Conservation (phyloP, 2,329 filamentous ascomycete genomes). For the Blastomyces emzantsi region DNA sequence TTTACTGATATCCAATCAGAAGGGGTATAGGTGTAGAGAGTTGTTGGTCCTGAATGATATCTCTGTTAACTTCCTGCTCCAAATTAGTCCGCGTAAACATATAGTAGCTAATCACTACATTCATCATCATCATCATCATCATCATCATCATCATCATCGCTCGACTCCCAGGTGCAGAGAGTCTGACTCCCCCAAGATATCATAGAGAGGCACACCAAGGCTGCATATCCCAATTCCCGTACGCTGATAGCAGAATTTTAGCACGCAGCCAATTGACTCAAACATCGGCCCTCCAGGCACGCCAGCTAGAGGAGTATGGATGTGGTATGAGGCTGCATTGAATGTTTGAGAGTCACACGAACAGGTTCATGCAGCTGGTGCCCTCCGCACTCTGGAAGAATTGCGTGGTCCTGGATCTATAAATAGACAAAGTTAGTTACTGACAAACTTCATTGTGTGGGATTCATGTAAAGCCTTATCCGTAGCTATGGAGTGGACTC, state of each 20-base stretch:
- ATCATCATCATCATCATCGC: neutral
- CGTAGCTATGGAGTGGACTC: neutral
- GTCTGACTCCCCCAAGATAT: neutral
- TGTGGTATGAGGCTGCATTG: neutral
- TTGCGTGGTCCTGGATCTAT: neutral
- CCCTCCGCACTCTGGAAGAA: neutral
- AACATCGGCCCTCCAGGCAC: neutral
- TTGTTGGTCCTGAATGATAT: neutral
- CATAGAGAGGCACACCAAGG: neutral
- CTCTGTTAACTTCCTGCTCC: neutral
- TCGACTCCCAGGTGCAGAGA: neutral
- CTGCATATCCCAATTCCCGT: neutral
- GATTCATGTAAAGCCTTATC: neutral
- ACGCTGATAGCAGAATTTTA: neutral
- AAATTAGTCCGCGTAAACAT: neutral
- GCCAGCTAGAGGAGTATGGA: neutral
- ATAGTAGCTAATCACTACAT: neutral
- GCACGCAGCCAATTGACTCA: neutral
- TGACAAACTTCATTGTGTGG: neutral
- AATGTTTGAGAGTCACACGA: neutral
- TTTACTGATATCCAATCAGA: neutral
- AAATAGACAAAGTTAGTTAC: neutral
- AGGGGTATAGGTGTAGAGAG: neutral
- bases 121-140: too few species aligned
- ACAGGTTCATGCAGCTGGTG: neutral